Evolutionary conservation across 169 alveolate species (phyloP).

Genomic region (Eimeria acervulina): DNA sequence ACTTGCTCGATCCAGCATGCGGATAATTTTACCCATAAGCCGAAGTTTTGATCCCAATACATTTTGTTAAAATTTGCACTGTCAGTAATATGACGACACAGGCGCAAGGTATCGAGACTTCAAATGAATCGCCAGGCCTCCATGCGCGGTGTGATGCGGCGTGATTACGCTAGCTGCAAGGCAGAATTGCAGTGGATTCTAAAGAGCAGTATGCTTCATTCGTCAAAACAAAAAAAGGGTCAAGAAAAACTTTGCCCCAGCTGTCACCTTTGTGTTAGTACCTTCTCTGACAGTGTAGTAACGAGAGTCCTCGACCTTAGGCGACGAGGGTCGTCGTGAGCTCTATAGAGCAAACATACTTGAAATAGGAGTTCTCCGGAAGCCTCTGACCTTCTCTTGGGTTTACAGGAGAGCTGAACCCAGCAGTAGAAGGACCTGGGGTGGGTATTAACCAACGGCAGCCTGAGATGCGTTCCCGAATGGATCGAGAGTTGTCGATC

Average conservation of each 20-base stretch:
- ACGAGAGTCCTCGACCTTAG: neutral
- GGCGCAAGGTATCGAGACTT: neutral
- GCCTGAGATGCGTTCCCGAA: no score
- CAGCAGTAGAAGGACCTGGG: no score
- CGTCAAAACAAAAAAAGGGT: neutral
- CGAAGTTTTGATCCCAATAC: neutral
- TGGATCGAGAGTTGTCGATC: neutral
- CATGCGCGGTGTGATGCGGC: neutral
- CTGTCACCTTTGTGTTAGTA: neutral
- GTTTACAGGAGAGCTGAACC: no score
- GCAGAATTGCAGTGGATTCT: neutral
- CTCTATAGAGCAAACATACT: no score
- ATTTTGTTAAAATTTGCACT: neutral
- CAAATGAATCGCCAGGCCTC: neutral
- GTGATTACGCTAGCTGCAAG: constrained; percentile 28
- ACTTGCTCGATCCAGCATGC: neutral
- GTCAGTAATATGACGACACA: neutral
- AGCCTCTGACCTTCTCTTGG: no score
- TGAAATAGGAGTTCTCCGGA: no score
- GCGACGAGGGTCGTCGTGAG: no score
- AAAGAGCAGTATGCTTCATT: neutral
- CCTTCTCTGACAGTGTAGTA: neutral
- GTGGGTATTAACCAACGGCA: no score
- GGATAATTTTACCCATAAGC: neutral
- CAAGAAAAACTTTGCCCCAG: neutral